Base-by-base conservation (phyloP, 2,329 filamentous ascomycete species). In the Fusarium nygamai region DNA sequence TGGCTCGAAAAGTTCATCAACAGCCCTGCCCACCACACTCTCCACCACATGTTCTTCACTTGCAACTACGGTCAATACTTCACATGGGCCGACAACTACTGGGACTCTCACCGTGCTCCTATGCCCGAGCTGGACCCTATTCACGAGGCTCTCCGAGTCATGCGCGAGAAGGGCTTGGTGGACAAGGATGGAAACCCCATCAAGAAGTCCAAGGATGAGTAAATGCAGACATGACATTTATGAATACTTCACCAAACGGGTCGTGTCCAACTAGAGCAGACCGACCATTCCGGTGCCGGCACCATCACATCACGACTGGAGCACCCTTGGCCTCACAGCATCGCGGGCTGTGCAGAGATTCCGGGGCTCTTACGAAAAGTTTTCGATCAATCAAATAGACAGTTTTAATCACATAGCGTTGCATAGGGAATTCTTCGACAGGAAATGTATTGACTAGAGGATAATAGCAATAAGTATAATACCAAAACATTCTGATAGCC, bases 11-110 rank as follows among this genome's bases (percentile, higher is more conserved):
- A 83, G 69, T 85, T 81, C 74, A 83, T 86, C 81, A 86, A 86
- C 82, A 84, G 84, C 71, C 84, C 85, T 12, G 85, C 85, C 17
- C 84, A 85, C 77, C 85, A 86, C 81, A 86, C 84, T 8, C 80
- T 86, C 38, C 85, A 86, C 77, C 85, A 86, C 80, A 84, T 86
- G 78, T 86, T 85, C 80, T 86, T 86, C 76, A 86, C 83, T 68
- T 83, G 84, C 83, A 86, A 86, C 79, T 86, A 86, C 77, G 85
- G 85, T 67, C 85, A 86, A 78, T 86, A 86, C 78, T 86, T 86
- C 71, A 86, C 85, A 69, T 86, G 84, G 84, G 84, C 83, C 73
- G 84, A 86, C 75, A 81, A 59, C 78, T 85, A 83, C 76, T 86
- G 84, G 71, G 81, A 82, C 74, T 86, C 85, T 19, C 84, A 86